Conservation (phyloP, 345 rosid species). For the Adansonia digitata region DNA sequence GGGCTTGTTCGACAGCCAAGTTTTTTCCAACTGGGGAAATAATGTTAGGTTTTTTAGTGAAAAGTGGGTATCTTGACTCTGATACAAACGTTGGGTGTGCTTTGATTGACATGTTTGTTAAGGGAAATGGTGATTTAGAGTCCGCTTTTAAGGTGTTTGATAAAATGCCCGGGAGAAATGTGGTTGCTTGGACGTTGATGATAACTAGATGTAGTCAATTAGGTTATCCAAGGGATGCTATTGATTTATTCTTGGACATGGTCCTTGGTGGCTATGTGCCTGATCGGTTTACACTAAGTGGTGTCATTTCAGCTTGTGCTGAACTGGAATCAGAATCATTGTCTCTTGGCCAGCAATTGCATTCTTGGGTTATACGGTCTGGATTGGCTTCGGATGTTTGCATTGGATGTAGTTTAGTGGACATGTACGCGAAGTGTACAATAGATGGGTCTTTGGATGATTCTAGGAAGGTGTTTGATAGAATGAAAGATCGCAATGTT, state of each 20-base stretch:
- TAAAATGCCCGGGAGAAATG: constrained; percentile 52
- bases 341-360: constrained; percentile 51
- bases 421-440: constrained; percentile 67
- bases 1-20: constrained; percentile 46
- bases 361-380: constrained; percentile 46
- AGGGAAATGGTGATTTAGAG: constrained; percentile 39
- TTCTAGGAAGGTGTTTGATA: constrained; percentile 58
- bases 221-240: constrained; percentile 44
- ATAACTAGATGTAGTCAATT: constrained; percentile 49
- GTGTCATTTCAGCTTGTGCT: constrained; percentile 49
- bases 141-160: constrained; percentile 54
- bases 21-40: constrained; percentile 32
- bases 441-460: constrained; percentile 42
- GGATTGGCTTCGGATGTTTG: constrained; percentile 51
- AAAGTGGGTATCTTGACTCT: constrained; percentile 45
- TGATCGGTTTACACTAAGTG: constrained; percentile 50
- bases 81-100: constrained; percentile 65
- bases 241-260: constrained; percentile 50
- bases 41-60: constrained; percentile 47
- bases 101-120: constrained; percentile 57
- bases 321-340: constrained; percentile 33
- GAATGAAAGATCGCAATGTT: constrained; percentile 53
- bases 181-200: constrained; percentile 66
- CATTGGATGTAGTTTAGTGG: constrained; percentile 66
- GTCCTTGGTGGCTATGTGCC: constrained; percentile 40